These are phyloP conservation scores for Aspergillus nidulans DNA, from an alignment of 495 filamentous ascomycete species.

Conservation along the genomic window DNA sequence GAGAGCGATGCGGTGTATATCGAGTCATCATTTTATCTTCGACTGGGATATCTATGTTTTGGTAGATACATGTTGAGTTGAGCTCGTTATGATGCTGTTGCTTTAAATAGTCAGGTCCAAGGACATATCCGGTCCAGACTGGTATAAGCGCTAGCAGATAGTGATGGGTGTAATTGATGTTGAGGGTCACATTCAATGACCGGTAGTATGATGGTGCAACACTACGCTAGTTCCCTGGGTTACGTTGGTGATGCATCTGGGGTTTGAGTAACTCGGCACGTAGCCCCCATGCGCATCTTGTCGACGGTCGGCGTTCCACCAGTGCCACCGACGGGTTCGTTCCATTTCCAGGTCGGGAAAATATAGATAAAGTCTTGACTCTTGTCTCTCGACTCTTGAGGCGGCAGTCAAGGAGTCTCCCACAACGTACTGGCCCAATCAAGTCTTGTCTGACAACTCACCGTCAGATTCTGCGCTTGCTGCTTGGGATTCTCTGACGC, in stretches of 20 bases:
- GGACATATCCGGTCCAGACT: background rate
- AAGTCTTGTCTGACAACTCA: slow-evolving; percentile 23
- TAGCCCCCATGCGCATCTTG: slow-evolving; percentile 2
- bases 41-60: background rate
- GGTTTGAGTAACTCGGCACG: background rate
- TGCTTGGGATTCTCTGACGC: slow-evolving; percentile 18
- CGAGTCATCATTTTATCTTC: background rate
- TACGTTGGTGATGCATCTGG: background rate
- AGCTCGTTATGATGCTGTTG: background rate
- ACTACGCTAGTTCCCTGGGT: background rate
- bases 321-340: background rate
- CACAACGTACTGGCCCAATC: slow-evolving; percentile 5
- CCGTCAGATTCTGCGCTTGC: slow-evolving; percentile 18
- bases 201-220: background rate
- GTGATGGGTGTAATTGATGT: background rate
- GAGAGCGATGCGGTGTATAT: background rate
- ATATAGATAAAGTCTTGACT: background rate
- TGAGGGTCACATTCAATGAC: background rate
- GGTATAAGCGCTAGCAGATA: background rate
- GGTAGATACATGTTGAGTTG: background rate
- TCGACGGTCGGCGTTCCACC: background rate
- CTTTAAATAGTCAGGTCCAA: background rate
- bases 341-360: background rate
- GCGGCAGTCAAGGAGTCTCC: background rate
- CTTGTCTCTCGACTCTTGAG: too few species aligned